Percentiles rank a stretch among this genome's conserved stretches.
Evolutionary conservation across 2,329 filamentous ascomycete species (phyloP).

Genomic region (Colletotrichum sp.): DNA sequence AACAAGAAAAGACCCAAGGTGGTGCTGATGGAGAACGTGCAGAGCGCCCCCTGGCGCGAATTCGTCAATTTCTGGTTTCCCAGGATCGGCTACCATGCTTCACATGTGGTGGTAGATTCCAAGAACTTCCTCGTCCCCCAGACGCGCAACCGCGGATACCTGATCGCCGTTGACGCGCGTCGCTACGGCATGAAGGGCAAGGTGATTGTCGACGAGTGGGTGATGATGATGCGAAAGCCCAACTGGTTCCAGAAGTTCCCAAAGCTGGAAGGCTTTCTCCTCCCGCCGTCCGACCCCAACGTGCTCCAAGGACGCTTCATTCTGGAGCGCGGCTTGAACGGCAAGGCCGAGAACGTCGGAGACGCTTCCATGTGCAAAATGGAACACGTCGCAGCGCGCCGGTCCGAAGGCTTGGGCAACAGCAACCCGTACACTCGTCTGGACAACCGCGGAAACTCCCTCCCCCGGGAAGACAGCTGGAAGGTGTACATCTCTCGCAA

Average conservation of each 20-base stretch:
- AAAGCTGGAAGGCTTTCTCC: conserved; percentile 65
- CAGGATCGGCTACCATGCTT: conserved; percentile 60
- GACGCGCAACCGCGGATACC: conserved; percentile 65
- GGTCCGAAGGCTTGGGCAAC: conserved; percentile 53
- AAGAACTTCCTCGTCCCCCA: conserved; percentile 79
- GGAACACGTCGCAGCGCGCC: conserved; percentile 63
- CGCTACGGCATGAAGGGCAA: conserved; percentile 30
- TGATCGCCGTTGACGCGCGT: conserved; percentile 57
- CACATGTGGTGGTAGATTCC: conserved; percentile 61
- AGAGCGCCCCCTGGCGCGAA: conserved; percentile 60
- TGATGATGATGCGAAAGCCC: conserved; percentile 47
- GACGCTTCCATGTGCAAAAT: conserved; percentile 64
- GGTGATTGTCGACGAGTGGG: conserved; percentile 47
- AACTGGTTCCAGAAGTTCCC: conserved; percentile 55
- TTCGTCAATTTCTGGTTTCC: conserved; percentile 46
- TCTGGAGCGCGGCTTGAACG: conserved; percentile 39
- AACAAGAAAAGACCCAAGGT: conserved; percentile 61
- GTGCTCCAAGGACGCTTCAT: conserved; percentile 55
- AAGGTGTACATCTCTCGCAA: conserved; percentile 48
- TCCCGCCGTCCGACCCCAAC: conserved; percentile 58
- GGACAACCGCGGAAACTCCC: conserved; percentile 53
- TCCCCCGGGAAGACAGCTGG: conserved; percentile 61
- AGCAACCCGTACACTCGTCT: conserved; percentile 65
- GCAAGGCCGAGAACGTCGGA: conserved; percentile 31
- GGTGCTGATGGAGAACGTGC: conserved; percentile 76